Base-by-base conservation (phyloP, 192 early-diverging fungal genomes). In the Linnemannia exigua region DNA sequence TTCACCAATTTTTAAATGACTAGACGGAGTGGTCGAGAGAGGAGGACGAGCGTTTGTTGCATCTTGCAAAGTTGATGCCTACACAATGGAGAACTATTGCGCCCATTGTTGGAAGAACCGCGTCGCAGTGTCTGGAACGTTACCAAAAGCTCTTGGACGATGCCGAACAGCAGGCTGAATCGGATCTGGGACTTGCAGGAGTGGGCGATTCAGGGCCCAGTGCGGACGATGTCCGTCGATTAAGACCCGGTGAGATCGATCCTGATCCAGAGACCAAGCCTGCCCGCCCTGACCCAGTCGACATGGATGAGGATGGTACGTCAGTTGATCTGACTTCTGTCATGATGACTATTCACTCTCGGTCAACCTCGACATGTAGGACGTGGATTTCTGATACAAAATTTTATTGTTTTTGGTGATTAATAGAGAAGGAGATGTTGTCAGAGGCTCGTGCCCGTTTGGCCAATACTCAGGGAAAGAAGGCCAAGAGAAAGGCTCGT, bases 381-480 rank as follows among this genome's bases (percentile, higher is more conserved):
- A 61, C 35, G 3, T 28, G 52, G 25, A 4, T 35, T 63, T 52
- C 68, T 31, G 41, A 79, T 25, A 28, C 35, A 2, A 37, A 51
- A 12, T 2, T 22, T 67, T 67, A 31, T 51, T 51, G 41, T 36
- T 14, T 72, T 74, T 51, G 19, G 14, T 31, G 25, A 25, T 31
- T 28, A 48, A 5, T 72, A 89, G 98, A 99, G 90, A 99, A 99
- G 90, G 98, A 99, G 88, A 99, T 99, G 98, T 91, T 99, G 31
- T 97, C 96, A 6, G 98, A 99, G 87, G 98, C 98, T 31, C 94
- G 98, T 69, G 98, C 98, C 25, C 92, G 98, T 84, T 90, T 99
- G 70, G 98, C 98, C n/a, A 99, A 99, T 87, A 99, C 98, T 11
- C 98, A 99, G 87, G 98, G 98, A 70, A 99, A 99, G 80, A 99